Evolutionary conservation across 306 rosid species (phyloP).

Genomic region (Neltuma alba): DNA sequence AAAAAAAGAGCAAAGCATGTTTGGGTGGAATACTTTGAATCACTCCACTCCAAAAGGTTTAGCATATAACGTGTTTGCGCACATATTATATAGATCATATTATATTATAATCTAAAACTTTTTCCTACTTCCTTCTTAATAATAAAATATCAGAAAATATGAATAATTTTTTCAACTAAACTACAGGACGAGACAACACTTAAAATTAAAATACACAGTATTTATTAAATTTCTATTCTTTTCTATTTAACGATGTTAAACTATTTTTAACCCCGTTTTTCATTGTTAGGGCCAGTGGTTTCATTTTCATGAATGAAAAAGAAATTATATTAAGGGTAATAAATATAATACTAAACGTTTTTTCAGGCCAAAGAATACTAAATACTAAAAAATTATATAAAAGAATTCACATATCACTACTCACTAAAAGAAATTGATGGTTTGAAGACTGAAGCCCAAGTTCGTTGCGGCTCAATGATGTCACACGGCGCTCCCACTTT

Average conservation of each 20-base stretch:
- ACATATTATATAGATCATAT: too few species aligned
- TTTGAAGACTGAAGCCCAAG: not conserved
- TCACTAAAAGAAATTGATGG: not conserved
- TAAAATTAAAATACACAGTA: too few species aligned
- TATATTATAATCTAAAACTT: not conserved
- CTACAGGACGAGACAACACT: not conserved
- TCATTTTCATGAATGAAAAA: not conserved
- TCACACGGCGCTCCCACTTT: slow-evolving; percentile 10
- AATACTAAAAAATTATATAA: too few species aligned
- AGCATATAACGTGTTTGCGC: not conserved
- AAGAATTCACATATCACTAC: not conserved
- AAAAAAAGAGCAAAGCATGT: too few species aligned
- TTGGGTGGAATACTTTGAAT: not conserved
- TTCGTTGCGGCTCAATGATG: not conserved
- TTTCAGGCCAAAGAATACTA: too few species aligned
- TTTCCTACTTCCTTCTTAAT: not conserved
- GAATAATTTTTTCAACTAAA: too few species aligned
- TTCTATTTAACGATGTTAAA: not conserved
- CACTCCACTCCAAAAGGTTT: not conserved
- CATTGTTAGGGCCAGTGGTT: not conserved
- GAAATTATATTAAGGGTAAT: too few species aligned
- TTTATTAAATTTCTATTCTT: too few species aligned
- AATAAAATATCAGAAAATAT: too few species aligned
- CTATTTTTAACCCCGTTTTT: not conserved
- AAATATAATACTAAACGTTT: not conserved